Percentiles rank a stretch among this genome's conserved stretches.
These are phyloP conservation scores for Cyclotella kingstonii DNA, from an alignment of 108 stramenopile genomes.

Conservation along the genomic window DNA sequence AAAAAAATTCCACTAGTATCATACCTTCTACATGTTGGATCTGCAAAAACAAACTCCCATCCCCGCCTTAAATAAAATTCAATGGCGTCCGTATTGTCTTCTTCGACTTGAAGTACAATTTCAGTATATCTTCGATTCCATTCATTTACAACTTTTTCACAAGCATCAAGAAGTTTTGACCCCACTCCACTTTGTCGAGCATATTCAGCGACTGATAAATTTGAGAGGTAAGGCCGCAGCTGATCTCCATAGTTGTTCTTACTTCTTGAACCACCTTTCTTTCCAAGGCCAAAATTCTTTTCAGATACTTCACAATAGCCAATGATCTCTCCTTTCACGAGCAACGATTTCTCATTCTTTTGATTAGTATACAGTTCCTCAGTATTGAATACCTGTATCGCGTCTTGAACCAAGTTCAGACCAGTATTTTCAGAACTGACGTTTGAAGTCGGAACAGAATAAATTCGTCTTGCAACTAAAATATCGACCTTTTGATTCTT, in stretches of 20 bases:
- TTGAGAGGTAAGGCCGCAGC: slow-evolving; percentile 65
- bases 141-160: slow-evolving; percentile 56
- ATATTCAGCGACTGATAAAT: slow-evolving; percentile 56
- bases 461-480: slow-evolving; percentile 49
- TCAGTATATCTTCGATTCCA: slow-evolving; percentile 58
- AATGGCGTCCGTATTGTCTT: slow-evolving; percentile 63
- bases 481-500: slow-evolving; percentile 46
- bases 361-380: slow-evolving; percentile 1
- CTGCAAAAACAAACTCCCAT: slow-evolving; percentile 64
- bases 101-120: slow-evolving; percentile 85
- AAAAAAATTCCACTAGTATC: slow-evolving; percentile 63
- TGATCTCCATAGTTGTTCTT: slow-evolving; percentile 7
- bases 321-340: slow-evolving; percentile 62
- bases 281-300: slow-evolving; percentile 67
- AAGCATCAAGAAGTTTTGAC: slow-evolving; percentile 57
- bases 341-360: slow-evolving; percentile 17
- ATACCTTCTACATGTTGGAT: slow-evolving; percentile 71
- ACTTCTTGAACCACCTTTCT: slow-evolving; percentile 14
- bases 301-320: slow-evolving; percentile 76
- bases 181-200: slow-evolving; percentile 72
- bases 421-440: background rate
- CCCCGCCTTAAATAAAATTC: slow-evolving; percentile 74
- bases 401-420: background rate
- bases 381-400: slow-evolving; percentile 19
- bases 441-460: slow-evolving; percentile 27